Evolutionary conservation across 208 protist species (phyloP), one percentile per base, ranked within the genome.

Genomic region (Porcisia hertigi): DNA sequence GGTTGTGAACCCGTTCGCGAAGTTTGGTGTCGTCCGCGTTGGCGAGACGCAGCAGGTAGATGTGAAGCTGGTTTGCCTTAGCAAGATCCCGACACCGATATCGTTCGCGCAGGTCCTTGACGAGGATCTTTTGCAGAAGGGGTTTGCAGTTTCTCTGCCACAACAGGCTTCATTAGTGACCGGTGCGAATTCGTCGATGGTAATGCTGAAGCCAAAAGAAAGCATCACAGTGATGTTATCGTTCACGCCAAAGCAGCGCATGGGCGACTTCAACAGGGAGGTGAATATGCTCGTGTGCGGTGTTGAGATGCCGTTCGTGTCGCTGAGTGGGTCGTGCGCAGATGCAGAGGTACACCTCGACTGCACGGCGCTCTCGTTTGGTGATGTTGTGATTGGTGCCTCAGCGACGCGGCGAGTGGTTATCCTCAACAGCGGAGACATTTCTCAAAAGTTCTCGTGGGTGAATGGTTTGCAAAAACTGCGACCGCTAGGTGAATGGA

Each of bases 371-470:
- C 69, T 99, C 11, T 74, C 88, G 25, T 99, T 99, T 86, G 91
- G 93, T 57, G 87, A 98, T 73, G 92, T 98, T 36, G 95, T 99
- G 11, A 69, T 93, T 57, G 90, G 95, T 55, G 87, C 91, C 39
- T 80, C 86, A 0, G 76, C 93, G 16, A 93, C 87, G 36, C 83
- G 91, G 2, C 83, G 86, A 16, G 81, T 99, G 54, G 80, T 96
- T 47, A 91, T 99, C 54, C 90, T 99, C 79, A 99, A 99, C 86
- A 97, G 91, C 70, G 98, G 98, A 57, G 98, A 99, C 82, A 89
- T 99, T 45, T 87, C 93, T 18, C 93, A 97, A 73, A 90, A 92
- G 64, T 99, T 98, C 82, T 86, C 75, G 69, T 98, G 97, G 94
- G 81, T 92, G 53, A 75, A 64, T 53, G 63, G 72, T 53, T 57